Conservation (phyloP, 805 yeast genomes). For the Saccharomycopsis selenospora region DNA sequence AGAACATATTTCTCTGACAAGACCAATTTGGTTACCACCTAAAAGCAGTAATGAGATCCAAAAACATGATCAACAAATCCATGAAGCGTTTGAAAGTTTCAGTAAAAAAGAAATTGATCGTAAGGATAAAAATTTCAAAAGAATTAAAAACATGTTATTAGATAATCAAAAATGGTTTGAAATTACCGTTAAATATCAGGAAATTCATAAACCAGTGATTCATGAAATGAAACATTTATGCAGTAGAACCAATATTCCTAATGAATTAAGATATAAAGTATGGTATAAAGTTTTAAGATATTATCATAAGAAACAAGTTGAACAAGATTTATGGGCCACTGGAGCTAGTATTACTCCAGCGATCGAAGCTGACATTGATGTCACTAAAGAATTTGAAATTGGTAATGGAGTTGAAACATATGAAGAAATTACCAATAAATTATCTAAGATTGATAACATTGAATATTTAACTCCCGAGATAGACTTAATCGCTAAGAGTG, state of each 20-base stretch:
- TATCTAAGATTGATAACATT: slow-evolving; percentile 10
- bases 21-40: slow-evolving; percentile 72
- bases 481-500: slow-evolving; percentile 14
- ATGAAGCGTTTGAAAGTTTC: slow-evolving; percentile 24
- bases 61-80: slow-evolving; percentile 51
- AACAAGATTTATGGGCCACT: too few species aligned
- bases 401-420: slow-evolving; percentile 5
- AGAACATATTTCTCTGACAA: slow-evolving; percentile 45
- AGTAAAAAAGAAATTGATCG: slow-evolving; percentile 17
- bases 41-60: slow-evolving; percentile 45
- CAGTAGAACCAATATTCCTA: slow-evolving; percentile 20
- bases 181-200: slow-evolving; percentile 18
- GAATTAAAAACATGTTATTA: slow-evolving; percentile 10
- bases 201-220: slow-evolving; percentile 19
- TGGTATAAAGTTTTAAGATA: slow-evolving; percentile 17
- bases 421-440: slow-evolving; percentile 9
- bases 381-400: too few species aligned
- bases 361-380: too few species aligned
- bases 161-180: slow-evolving; percentile 22
- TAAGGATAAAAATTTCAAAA: slow-evolving; percentile 16
- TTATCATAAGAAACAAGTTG: slow-evolving; percentile 10
- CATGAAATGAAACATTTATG: slow-evolving; percentile 18
- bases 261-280: slow-evolving; percentile 15
- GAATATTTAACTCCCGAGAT: slow-evolving; percentile 19
- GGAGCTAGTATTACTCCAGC: too few species aligned